Conservation (phyloP, 805 yeast genomes). For the Pichia pseudocactophila region DNA sequence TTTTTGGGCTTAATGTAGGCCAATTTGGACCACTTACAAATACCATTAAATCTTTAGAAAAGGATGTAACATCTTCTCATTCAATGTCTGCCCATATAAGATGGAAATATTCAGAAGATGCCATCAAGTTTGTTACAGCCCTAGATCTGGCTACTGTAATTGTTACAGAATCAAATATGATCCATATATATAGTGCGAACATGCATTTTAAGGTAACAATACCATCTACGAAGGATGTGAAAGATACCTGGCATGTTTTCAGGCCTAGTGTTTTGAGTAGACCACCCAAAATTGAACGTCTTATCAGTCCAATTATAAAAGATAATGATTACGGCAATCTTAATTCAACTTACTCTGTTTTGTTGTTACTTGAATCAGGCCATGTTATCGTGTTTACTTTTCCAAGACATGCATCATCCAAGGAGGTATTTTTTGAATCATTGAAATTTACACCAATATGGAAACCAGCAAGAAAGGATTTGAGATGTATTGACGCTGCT, state of each 20-base stretch:
- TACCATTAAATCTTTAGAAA: conserved; percentile 29
- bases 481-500: conserved; percentile 59
- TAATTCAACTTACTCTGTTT: conserved; percentile 33
- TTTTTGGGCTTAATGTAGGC: conserved; percentile 79
- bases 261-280: conserved; percentile 43
- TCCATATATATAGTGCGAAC: conserved; percentile 52
- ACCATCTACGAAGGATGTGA: conserved; percentile 28
- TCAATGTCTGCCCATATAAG: conserved; percentile 26
- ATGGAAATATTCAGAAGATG: conserved; percentile 36
- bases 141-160: conserved; percentile 66
- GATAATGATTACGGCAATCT: background rate
- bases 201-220: conserved; percentile 42
- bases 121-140: conserved; percentile 49
- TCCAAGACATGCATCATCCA: conserved; percentile 20
- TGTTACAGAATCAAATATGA: conserved; percentile 44
- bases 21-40: conserved; percentile 52
- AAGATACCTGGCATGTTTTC: conserved; percentile 43
- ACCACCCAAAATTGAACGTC: conserved; percentile 26
- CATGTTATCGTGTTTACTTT: conserved; percentile 36
- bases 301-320: conserved; percentile 23
- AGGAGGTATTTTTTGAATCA: conserved; percentile 31
- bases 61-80: conserved; percentile 11
- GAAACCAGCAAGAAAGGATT: conserved; percentile 50
- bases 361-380: conserved; percentile 52
- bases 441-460: conserved; percentile 46